Base-by-base conservation (phyloP, 352 stramenopile genomes). In the Aphanomyces stellatus region DNA sequence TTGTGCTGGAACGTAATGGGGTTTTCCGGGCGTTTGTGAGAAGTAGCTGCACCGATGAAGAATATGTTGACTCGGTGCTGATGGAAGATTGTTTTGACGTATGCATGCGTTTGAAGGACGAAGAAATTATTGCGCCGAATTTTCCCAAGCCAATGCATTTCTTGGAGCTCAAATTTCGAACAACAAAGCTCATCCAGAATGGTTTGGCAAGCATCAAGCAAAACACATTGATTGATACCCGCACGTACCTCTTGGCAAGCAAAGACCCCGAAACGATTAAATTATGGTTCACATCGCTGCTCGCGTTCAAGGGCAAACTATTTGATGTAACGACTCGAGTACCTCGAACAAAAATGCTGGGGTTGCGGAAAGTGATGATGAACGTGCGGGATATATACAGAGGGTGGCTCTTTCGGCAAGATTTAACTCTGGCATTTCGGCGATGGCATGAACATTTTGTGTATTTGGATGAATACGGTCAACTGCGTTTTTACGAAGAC, bases 361-460 rank as follows among this genome's bases (percentile, higher is more conserved):
- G 60, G 6, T 31, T 67, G 49, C 60, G 60, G 25, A 42, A 56
- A 57, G n/a, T 31, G 31, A 56, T 49, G 24, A 57, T 67, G 41
- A 51, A 63, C 79, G 24, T 78, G 75, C 62, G 81, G 76, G 76
- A 66, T 79, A 62, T 78, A 81, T 33, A 85, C 53, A 89, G 91
- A 77, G 84, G 87, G 2, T 95, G 87, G 87, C 65, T 95, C 31
- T 95, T 88, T 66, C 88, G 76, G 6, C 65, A 85, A 69, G 87
- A 94, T 43, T 84, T 93, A 41, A 88, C 81, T 15, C 77, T 95
- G 10, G 82, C 87, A 25, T 95, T 95, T 66, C 80, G 80, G 63
- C 76, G 87, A 27, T 95, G 87, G 87, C 79, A 82, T 55, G 80
- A 87, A 17, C 85, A 76, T 8, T 95, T 84, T 84, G 93, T 87